Evolutionary conservation across 1,284 basidiomycete genomes (phyloP).

Genomic region (Papiliotrema laurentii): DNA sequence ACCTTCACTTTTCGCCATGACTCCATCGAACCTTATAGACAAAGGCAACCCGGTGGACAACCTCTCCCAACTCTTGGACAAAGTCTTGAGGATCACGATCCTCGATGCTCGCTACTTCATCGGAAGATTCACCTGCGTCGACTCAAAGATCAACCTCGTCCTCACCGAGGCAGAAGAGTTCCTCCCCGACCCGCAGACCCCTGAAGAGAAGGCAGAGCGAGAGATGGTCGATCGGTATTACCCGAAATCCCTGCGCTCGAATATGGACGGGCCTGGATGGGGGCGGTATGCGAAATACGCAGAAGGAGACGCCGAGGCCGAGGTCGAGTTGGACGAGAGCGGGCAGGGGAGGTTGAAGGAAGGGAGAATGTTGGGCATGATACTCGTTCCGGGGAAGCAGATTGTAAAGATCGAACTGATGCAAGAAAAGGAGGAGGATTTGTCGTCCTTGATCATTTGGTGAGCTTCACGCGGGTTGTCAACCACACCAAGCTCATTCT

Average conservation of each 20-base stretch:
- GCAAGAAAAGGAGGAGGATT: neutral
- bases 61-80: neutral
- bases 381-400: conserved; percentile 3
- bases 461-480: neutral
- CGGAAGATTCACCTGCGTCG: conserved; percentile 4
- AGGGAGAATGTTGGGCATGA: conserved; percentile 3
- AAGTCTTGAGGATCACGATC: neutral
- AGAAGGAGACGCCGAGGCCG: neutral
- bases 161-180: conserved; percentile 4
- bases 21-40: neutral
- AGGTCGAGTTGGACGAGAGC: neutral
- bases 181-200: neutral
- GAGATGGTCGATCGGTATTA: neutral
- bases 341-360: neutral
- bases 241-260: neutral
- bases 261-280: neutral
- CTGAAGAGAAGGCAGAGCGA: neutral
- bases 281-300: neutral
- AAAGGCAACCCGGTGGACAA: neutral
- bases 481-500: neutral
- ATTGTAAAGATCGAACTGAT: conserved; percentile 3
- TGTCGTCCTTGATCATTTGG: neutral
- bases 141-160: neutral
- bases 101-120: conserved; percentile 1
- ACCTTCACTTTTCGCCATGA: too few species aligned